Conservation (phyloP, 306 rosid genomes). For the Acacia acuminata region DNA sequence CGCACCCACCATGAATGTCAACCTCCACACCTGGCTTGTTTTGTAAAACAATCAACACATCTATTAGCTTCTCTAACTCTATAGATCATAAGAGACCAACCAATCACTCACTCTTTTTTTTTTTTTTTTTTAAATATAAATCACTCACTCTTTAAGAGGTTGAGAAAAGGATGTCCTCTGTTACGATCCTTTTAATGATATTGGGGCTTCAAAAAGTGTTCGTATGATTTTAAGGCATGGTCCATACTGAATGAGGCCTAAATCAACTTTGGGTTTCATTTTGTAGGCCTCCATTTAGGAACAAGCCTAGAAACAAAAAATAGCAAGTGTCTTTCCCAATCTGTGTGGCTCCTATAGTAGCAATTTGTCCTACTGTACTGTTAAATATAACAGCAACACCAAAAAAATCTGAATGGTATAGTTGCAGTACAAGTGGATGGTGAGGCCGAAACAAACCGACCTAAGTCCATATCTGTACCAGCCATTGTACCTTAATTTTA, state of each 20-base stretch:
- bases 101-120: too few relatives aligned
- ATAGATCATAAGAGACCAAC: too few relatives aligned
- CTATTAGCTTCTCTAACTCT: too few relatives aligned
- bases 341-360: not conserved
- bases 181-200: too few relatives aligned
- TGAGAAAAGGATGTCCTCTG: too few relatives aligned
- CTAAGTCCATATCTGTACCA: conserved; percentile 17
- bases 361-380: not conserved
- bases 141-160: too few relatives aligned
- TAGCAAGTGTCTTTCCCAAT: not conserved
- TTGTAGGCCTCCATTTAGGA: not conserved
- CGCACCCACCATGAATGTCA: too few relatives aligned
- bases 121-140: too few relatives aligned
- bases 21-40: too few relatives aligned
- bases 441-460: not conserved
- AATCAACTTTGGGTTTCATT: not conserved
- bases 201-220: too few relatives aligned
- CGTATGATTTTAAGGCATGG: not conserved
- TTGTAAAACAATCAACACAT: too few relatives aligned
- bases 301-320: not conserved
- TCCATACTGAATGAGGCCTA: not conserved
- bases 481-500: conserved; percentile 4
- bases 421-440: not conserved
- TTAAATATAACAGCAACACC: not conserved
- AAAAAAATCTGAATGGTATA: not conserved